Evolutionary conservation across 2,329 filamentous ascomycete species (phyloP), one percentile per base, ranked within the genome.

Genomic region (Fusarium mangiferae): DNA sequence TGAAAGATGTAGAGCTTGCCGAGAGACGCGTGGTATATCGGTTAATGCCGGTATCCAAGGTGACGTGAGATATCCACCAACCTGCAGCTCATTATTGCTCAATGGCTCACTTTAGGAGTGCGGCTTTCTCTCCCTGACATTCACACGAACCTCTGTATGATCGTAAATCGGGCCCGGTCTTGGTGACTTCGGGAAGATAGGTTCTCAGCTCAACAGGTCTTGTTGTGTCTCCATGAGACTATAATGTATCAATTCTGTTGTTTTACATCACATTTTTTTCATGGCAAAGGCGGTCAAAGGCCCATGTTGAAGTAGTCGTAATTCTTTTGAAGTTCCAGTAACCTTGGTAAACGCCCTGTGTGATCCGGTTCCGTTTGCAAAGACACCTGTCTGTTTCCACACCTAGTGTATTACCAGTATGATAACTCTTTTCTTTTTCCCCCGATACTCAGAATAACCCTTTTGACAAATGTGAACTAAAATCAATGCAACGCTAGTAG

Each of bases 401-500:
- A 68, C 65, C 61, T 44, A 61, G 69, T 65, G 65, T 73, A 77
- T 75, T 74, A 70, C 72, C 68, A 70, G 64, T 62, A 65, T 48
- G 63, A 62, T 60, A 66, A 41, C 28, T 60, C 30, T 62, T 72
- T 72, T 66, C 39, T 51, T 38, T 58, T 55, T 52, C 68, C 62
- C 52, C 22, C 57, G 46, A 70, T 56, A 59, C 63, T 62, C 54
- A 68, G 68, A 66, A 74, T 55, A 36, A 42, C 33, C 52, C n/a
- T 42, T 59, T 59, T 54, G 14, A 59, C 41, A 70, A 70, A 52
- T 58, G n/a, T 46, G 49, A 70, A 66, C 38, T 35, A 72, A 70
- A 67, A 67, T 67, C 65, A 77, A 75, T 73, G 72, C 74, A 77
- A 72, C 71, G 71, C 71, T 77, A 76, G 74, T 78, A 69, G 72